Conservation (phyloP, 495 filamentous ascomycete species). For the Peziza echinospora region DNA sequence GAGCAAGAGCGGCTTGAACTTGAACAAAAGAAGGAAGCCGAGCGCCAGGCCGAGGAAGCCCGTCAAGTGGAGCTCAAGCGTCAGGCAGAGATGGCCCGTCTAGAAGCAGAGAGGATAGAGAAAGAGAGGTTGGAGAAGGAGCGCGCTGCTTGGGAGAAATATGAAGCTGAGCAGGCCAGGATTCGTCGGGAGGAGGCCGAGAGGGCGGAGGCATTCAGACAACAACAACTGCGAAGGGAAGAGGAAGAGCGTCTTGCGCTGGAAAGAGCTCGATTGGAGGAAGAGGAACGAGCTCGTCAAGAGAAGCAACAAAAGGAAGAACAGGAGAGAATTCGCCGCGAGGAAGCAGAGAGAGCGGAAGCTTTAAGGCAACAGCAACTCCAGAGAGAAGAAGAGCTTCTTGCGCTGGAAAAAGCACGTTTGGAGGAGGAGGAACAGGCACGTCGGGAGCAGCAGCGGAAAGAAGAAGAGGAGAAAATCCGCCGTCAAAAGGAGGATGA, state of each 20-base stretch:
- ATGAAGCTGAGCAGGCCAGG: neutral
- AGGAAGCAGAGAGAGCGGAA: neutral
- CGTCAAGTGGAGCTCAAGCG: neutral
- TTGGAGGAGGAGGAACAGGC: neutral
- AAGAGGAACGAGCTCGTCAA: neutral
- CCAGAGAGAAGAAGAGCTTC: neutral
- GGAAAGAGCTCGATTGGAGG: neutral
- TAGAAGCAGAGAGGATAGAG: too few species aligned
- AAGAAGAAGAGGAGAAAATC: neutral
- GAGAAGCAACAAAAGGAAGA: too few species aligned
- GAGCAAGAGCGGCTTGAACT: neutral
- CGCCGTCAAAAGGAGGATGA: neutral
- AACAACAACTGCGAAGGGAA: neutral
- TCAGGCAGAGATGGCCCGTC: too few species aligned
- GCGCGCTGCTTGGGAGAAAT: too few species aligned
- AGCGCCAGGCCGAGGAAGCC: neutral
- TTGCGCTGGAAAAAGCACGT: neutral
- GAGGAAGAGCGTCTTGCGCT: neutral
- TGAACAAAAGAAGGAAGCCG: too few species aligned
- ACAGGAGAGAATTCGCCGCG: neutral
- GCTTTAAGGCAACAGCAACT: neutral
- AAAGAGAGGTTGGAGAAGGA: neutral
- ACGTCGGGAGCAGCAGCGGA: neutral
- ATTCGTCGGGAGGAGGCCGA: neutral
- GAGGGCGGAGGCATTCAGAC: neutral